Conservation (phyloP, 805 yeast species). For the Debaryomyces hansenii region DNA sequence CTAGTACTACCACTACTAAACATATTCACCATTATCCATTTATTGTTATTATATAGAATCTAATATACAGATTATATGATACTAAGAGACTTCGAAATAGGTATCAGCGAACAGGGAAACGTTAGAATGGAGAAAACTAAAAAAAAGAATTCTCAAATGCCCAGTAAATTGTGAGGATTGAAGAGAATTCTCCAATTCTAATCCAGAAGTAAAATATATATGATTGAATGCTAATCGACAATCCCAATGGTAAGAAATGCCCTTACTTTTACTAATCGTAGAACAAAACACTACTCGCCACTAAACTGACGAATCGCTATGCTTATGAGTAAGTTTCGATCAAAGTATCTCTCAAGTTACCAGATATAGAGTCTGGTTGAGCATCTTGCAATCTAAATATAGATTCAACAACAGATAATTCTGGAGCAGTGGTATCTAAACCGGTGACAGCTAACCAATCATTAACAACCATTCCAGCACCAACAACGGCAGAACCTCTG, state of each 20-base stretch:
- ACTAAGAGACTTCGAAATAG: neutral
- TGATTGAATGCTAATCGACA: slow-evolving; percentile 3
- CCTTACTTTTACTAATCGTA: neutral
- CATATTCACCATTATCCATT: neutral
- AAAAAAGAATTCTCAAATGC: neutral
- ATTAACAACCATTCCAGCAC: slow-evolving; percentile 98
- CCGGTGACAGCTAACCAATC: slow-evolving; percentile 98
- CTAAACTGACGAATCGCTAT: neutral
- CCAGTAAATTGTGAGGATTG: neutral
- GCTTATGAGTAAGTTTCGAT: slow-evolving; percentile 82
- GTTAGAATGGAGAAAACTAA: neutral
- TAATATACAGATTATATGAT: slow-evolving; percentile 9
- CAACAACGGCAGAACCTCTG: slow-evolving; percentile 96
- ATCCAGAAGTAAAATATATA: slow-evolving; percentile 1
- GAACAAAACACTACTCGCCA: neutral
- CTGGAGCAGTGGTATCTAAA: slow-evolving; percentile 97
- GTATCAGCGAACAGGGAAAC: neutral
- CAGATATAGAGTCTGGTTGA: slow-evolving; percentile 81
- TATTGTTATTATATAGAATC: slow-evolving; percentile 3
- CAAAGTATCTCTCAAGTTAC: slow-evolving; percentile 85
- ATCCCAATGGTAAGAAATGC: neutral
- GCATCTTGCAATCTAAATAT: slow-evolving; percentile 93
- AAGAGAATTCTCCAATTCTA: neutral
- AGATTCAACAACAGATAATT: slow-evolving; percentile 92
- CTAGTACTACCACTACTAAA: no score